A percentile compares a stretch with the other conserved stretches of the same genome.
These are phyloP conservation scores for Gloeophyllum trabeum DNA, from an alignment of 768 basidiomycete species.

Conservation along the genomic window DNA sequence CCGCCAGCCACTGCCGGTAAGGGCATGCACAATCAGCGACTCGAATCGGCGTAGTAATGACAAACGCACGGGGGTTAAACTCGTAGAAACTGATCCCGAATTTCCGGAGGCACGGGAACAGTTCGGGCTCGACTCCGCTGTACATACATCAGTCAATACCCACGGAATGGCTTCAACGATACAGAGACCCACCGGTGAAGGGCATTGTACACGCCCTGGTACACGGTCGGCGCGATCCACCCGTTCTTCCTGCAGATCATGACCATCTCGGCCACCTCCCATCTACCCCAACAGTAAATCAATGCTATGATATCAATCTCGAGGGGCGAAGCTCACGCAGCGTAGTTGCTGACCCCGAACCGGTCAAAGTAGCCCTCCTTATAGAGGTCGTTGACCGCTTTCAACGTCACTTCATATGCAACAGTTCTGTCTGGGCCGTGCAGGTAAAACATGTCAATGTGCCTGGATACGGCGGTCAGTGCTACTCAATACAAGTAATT, in stretches of 20 bases:
- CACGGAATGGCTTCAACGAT: too few species aligned
- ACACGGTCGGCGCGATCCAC: constrained; percentile 15
- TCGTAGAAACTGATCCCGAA: constrained; percentile 19
- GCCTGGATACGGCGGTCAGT: not conserved
- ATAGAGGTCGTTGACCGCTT: constrained; percentile 15
- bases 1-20: constrained; percentile 6
- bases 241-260: constrained; percentile 13
- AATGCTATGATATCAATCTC: not conserved
- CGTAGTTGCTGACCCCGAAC: constrained; percentile 11
- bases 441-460: constrained; percentile 13
- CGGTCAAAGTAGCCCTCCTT: constrained; percentile 11
- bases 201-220: constrained; percentile 14
- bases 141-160: not conserved
- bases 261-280: constrained; percentile 15
- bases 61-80: constrained; percentile 18
- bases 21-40: not conserved
- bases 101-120: constrained; percentile 14
- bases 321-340: constrained; percentile 7
- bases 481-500: not conserved
- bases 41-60: not conserved
- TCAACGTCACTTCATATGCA: constrained; percentile 11
- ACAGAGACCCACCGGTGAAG: constrained; percentile 7
- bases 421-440: constrained; percentile 12
- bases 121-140: constrained; percentile 1
- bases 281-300: not conserved